Conservation (phyloP, 1,284 basidiomycete genomes). For the Ganoderma sinense region DNA sequence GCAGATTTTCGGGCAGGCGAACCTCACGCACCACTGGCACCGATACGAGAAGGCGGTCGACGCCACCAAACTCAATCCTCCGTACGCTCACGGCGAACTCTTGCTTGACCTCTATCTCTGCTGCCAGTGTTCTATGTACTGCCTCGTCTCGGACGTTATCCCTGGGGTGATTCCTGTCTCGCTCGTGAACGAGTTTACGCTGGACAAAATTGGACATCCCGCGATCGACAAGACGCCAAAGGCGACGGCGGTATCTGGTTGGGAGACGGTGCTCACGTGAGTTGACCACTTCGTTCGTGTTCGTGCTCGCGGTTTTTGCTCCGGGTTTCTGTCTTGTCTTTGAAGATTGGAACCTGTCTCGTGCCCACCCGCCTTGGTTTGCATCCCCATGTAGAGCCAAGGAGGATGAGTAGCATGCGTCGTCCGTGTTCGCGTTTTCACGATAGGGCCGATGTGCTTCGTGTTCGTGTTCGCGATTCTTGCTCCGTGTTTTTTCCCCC, state of each 20-base stretch:
- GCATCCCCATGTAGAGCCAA: too few relatives aligned
- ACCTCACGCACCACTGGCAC: slow-evolving; percentile 83
- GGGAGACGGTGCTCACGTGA: slow-evolving; percentile 76
- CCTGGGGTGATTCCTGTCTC: slow-evolving; percentile 73
- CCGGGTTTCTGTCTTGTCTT: too few relatives aligned
- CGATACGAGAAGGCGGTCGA: slow-evolving; percentile 73
- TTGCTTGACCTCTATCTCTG: slow-evolving; percentile 80
- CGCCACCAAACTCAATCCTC: slow-evolving; percentile 65
- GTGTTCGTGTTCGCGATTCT: too few relatives aligned
- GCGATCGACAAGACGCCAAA: slow-evolving; percentile 50
- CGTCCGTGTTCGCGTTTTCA: too few relatives aligned
- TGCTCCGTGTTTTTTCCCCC: too few relatives aligned
- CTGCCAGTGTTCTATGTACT: slow-evolving; percentile 81
- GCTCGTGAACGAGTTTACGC: slow-evolving; percentile 52
- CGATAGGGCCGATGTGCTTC: too few relatives aligned
- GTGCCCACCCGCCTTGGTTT: too few relatives aligned
- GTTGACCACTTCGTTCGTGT: slow-evolving; percentile 37
- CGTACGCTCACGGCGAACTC: slow-evolving; percentile 68
- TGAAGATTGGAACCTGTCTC: too few relatives aligned
- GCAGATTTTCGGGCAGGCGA: slow-evolving; percentile 53
- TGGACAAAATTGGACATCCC: slow-evolving; percentile 51
- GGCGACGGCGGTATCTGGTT: slow-evolving; percentile 57
- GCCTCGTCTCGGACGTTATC: slow-evolving; percentile 71
- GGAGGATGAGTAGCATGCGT: too few relatives aligned
- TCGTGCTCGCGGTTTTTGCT: too few relatives aligned